A percentile compares a stretch with the other conserved stretches of the same genome.
phyloP scores from a whole-genome alignment of 768 basidiomycete genomes.

The Flagelloscypha sp. region DNA sequence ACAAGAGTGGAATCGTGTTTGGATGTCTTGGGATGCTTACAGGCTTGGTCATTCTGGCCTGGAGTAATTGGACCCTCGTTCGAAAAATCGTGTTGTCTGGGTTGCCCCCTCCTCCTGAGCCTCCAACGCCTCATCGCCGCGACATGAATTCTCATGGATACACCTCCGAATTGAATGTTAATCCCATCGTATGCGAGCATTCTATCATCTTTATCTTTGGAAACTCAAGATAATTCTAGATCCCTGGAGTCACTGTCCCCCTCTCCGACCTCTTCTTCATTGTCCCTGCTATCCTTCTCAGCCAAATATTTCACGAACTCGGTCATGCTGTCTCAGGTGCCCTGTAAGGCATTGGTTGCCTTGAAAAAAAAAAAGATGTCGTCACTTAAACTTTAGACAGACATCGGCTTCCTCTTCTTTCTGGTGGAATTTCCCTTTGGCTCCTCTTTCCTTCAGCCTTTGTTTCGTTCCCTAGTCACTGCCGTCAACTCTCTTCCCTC shows the following conservation, averaged over 20 bases:
- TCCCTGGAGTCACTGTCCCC: slow-evolving; percentile 79
- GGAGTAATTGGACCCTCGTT: too few relatives aligned
- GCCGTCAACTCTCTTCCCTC: slow-evolving; percentile 29
- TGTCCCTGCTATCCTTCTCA: slow-evolving; percentile 48
- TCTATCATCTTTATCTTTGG: neutral
- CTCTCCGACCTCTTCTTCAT: slow-evolving; percentile 62
- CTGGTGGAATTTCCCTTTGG: slow-evolving; percentile 53
- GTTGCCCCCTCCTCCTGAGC: slow-evolving; percentile 2
- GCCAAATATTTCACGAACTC: slow-evolving; percentile 70
- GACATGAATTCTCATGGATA: slow-evolving; percentile 15
- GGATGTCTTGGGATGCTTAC: slow-evolving; percentile 41
- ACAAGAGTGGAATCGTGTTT: slow-evolving; percentile 41
- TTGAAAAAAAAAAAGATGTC: too few relatives aligned
- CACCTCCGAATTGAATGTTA: slow-evolving; percentile 23
- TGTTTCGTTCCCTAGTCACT: slow-evolving; percentile 46
- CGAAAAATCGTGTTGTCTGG: slow-evolving; percentile 16
- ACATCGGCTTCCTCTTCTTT: slow-evolving; percentile 53
- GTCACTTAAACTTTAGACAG: too few relatives aligned
- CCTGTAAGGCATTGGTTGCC: slow-evolving; percentile 37
- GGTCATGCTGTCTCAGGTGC: slow-evolving; percentile 77
- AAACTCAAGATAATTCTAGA: slow-evolving; percentile 30
- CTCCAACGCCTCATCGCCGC: slow-evolving; percentile 4
- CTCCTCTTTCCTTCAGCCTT: slow-evolving; percentile 67
- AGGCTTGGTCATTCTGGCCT: slow-evolving; percentile 30
- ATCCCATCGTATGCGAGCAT: slow-evolving; percentile 9